These are phyloP conservation scores for Purshia tridentata DNA, from an alignment of 306 rosid genomes.

Conservation along the genomic window DNA sequence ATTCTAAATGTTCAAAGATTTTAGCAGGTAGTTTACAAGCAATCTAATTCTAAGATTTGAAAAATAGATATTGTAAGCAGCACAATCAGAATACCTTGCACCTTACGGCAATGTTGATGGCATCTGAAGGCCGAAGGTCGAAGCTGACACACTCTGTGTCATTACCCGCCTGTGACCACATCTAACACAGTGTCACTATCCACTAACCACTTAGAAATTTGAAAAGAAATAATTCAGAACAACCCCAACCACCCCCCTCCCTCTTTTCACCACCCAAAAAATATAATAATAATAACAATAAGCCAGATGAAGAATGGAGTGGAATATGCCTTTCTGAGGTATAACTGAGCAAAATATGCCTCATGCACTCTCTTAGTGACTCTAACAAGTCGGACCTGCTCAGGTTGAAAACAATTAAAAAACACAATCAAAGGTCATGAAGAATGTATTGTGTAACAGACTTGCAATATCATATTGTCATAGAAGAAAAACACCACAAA, in stretches of 20 bases:
- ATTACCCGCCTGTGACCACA: slow-evolving; percentile 58
- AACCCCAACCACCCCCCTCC: slow-evolving; percentile 1
- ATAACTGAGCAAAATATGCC: slow-evolving; percentile 93
- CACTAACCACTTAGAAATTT: neutral
- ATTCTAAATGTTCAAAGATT: neutral
- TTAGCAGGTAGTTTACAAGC: neutral
- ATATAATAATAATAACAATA: neutral
- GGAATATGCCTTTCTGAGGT: slow-evolving; percentile 71
- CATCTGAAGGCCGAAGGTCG: slow-evolving; percentile 98
- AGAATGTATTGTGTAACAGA: slow-evolving; percentile 9
- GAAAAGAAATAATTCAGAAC: neutral
- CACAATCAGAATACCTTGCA: slow-evolving; percentile 71
- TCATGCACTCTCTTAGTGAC: slow-evolving; percentile 95
- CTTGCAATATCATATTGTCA: slow-evolving; percentile 24
- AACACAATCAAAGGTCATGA: slow-evolving; percentile 22
- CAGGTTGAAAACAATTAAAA: slow-evolving; percentile 10
- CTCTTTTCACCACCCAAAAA: neutral
- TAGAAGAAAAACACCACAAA: slow-evolving; percentile 16
- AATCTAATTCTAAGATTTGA: neutral
- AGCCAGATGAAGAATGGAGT: slow-evolving; percentile 12
- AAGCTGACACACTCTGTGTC: slow-evolving; percentile 72
- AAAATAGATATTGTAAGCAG: neutral
- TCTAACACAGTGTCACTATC: slow-evolving; percentile 4
- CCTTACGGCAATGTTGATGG: slow-evolving; percentile 92
- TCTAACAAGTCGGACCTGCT: slow-evolving; percentile 82